Base-by-base conservation (phyloP, 257 asterid genomes). In the Ehretia macrophylla region DNA sequence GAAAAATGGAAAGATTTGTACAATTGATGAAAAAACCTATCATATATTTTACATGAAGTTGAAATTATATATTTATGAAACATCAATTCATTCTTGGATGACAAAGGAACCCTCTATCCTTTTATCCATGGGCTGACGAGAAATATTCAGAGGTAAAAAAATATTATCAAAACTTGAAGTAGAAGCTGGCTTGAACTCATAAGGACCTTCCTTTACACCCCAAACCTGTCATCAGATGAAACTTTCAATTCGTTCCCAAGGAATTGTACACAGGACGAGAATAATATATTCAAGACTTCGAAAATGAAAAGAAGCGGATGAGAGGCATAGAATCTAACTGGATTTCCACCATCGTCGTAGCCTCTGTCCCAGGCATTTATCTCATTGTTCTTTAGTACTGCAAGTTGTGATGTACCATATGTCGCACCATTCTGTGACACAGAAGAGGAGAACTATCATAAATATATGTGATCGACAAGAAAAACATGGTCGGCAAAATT, bases 361-460 rank as follows among this genome's bases (percentile, higher is more conserved):
- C 99, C 95, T 79, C 89, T 80, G 75, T 93, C 95, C 95, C 95
- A 82, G 35, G 94, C 75, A 70, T 88, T 97, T 63, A 91, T 80
- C 81, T 91, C 95, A 32, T 77, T 79, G 67, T 88, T 88, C 82
- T 88, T 91, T 63, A 85, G 55, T 21, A 91, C 90, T 5, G 97
- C 75, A 11, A 93, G 67, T 57, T 74, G 75, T 42, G 83, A 73
- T 44, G 83, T 70, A 61, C 77, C 66, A 47, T 60, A 58, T 14
- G 83, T 53, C 20, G 80, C 72, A 40, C 80, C 80, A 64, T 64
- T 77, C 83, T 77, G 80, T 61, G 39, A 70, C 40, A 42, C 11
- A 27, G 47, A 10, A 42, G 11, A 42, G 5, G 11, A 42, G 4
- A 42, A 42, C 35, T 27, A 27, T 27, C 35, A 6, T 27, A 27